Percentiles rank a stretch among this genome's conserved stretches.
Evolutionary conservation across 345 rosid genomes (phyloP).

Genomic region (Linum usitatissimum): DNA sequence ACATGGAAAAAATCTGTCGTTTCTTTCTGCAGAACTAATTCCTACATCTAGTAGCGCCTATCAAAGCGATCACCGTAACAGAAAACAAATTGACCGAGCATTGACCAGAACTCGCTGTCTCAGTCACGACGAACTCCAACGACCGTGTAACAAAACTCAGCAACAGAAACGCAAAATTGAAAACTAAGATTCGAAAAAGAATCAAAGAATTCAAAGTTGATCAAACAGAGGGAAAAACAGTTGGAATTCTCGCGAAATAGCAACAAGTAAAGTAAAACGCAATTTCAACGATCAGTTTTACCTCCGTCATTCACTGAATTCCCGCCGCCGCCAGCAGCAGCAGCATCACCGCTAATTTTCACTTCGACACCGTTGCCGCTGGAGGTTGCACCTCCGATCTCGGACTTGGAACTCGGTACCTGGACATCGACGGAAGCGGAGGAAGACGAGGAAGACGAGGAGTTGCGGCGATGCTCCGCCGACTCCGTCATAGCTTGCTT

Average conservation of each 20-base stretch:
- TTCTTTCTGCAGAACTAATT: background rate
- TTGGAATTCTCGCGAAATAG: background rate
- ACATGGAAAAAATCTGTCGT: background rate
- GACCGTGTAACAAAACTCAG: background rate
- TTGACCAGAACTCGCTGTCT: background rate
- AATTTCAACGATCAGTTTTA: background rate
- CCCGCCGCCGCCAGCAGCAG: conserved; percentile 7
- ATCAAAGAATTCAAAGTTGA: background rate
- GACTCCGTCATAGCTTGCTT: conserved; percentile 42
- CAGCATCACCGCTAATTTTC: conserved; percentile 20
- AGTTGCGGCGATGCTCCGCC: conserved; percentile 27
- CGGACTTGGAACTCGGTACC: conserved; percentile 23
- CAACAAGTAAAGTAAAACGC: background rate
- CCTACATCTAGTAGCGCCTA: background rate
- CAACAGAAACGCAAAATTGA: background rate
- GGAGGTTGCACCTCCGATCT: conserved; percentile 28
- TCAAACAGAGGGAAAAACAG: background rate
- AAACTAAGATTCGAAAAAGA: background rate
- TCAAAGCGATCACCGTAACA: background rate
- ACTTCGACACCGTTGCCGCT: conserved; percentile 19
- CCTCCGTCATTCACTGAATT: conserved; percentile 24
- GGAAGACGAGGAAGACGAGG: conserved; percentile 17
- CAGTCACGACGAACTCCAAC: background rate
- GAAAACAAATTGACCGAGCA: background rate
- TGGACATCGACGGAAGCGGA: conserved; percentile 32